Conservation (phyloP, 2,329 filamentous ascomycete species). For the Penicillium paneum region DNA sequence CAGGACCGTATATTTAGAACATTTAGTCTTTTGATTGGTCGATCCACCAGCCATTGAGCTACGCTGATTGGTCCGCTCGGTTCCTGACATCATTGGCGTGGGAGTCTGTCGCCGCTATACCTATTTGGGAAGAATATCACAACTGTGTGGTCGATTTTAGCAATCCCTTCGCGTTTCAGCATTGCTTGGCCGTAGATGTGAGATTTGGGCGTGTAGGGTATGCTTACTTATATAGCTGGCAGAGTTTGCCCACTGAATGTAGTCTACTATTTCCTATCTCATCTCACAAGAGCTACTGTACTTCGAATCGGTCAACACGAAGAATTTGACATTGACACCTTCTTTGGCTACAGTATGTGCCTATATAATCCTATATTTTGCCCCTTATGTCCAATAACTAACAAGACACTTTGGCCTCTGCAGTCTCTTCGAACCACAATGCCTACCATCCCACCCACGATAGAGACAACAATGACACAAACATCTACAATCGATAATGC, state of each 20-base stretch:
- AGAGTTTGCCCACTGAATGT: not conserved
- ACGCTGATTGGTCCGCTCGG: conserved; percentile 20
- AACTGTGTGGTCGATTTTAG: conserved; percentile 8
- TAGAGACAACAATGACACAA: not conserved
- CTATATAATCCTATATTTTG: not conserved
- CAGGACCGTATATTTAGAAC: conserved; percentile 4
- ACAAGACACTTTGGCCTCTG: not conserved
- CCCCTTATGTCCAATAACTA: not conserved
- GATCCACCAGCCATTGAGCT: not conserved
- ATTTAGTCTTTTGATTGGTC: not conserved
- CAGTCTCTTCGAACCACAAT: not conserved
- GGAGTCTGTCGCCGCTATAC: conserved; percentile 7
- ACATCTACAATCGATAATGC: conserved; percentile 1
- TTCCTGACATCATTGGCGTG: conserved; percentile 21
- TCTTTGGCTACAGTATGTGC: not conserved
- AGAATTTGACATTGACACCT: not conserved
- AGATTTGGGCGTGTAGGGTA: not conserved
- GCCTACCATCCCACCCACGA: conserved; percentile 1
- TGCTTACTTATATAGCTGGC: not conserved
- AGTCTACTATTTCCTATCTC: not conserved
- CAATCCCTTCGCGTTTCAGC: conserved; percentile 16
- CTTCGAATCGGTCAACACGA: not conserved
- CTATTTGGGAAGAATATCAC: conserved; percentile 15
- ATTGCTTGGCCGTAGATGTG: conserved; percentile 8
- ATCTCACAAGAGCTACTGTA: not conserved